These are phyloP conservation scores for Ophiocordyceps sinensis DNA, from an alignment of 2,329 filamentous ascomycete genomes.

Conservation along the genomic window DNA sequence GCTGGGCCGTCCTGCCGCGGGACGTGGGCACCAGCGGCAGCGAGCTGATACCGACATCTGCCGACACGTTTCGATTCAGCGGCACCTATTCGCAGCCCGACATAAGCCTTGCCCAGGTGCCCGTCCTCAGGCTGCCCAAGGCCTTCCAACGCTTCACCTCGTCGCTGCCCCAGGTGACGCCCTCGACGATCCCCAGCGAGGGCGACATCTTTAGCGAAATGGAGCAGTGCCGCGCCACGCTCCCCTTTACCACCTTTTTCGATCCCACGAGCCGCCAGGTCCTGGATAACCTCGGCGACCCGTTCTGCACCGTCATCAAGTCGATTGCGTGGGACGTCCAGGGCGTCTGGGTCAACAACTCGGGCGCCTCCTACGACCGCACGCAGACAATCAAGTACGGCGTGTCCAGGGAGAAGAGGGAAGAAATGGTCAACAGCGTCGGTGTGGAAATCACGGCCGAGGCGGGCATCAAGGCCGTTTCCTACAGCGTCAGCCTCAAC, in stretches of 20 bases:
- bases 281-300: background rate
- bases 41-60: background rate
- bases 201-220: background rate
- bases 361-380: background rate
- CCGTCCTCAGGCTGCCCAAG: background rate
- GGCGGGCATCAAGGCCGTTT: background rate
- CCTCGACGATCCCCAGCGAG: background rate
- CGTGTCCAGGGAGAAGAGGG: background rate
- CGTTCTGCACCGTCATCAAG: constrained; percentile 1
- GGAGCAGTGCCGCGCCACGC: background rate
- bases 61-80: background rate
- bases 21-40: background rate
- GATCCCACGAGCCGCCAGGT: background rate
- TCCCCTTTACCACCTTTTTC: background rate
- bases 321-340: background rate
- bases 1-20: background rate
- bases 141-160: background rate
- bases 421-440: background rate
- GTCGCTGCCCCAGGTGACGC: background rate
- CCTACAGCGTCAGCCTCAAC: constrained; percentile 1
- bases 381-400: background rate
- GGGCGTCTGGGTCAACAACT: background rate
- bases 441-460: background rate
- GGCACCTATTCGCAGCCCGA: background rate
- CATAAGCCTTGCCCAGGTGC: background rate